These are phyloP conservation scores for Paramarasmius palmivorus DNA, from an alignment of 1,284 basidiomycete species.

Conservation along the genomic window DNA sequence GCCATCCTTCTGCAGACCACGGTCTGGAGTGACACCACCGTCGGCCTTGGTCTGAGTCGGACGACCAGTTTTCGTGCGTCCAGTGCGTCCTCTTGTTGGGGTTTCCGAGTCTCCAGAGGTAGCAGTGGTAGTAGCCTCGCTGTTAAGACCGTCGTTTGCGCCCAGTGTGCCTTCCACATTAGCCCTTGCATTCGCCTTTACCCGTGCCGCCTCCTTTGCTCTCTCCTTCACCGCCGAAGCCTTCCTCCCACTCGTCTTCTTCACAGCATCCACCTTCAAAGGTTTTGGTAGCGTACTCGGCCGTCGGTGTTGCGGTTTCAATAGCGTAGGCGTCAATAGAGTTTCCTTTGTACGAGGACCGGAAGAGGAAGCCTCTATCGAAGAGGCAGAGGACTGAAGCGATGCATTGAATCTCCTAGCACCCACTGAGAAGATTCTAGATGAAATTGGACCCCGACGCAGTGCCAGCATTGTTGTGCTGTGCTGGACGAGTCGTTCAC, in stretches of 20 bases:
- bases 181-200: neutral
- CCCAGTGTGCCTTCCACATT: neutral
- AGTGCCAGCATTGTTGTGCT: constrained; percentile 1
- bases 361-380: too few species aligned
- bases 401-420: neutral
- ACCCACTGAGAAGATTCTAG: neutral
- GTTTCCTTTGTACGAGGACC: neutral
- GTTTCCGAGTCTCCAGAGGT: too few species aligned
- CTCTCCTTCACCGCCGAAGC: neutral
- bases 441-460: neutral
- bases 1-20: too few species aligned
- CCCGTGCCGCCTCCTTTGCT: neutral
- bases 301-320: neutral
- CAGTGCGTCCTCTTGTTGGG: too few species aligned
- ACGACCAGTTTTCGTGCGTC: too few species aligned
- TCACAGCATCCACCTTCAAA: neutral
- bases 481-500: too few species aligned
- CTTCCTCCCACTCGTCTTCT: neutral
- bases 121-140: too few species aligned
- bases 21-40: too few species aligned
- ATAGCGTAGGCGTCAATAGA: neutral
- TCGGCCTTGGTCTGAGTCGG: too few species aligned
- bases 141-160: neutral
- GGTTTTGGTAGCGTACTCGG: neutral
- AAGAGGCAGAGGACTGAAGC: neutral